Base-by-base conservation (phyloP, 352 stramenopile genomes). In the Globisporangium camurandrum region DNA sequence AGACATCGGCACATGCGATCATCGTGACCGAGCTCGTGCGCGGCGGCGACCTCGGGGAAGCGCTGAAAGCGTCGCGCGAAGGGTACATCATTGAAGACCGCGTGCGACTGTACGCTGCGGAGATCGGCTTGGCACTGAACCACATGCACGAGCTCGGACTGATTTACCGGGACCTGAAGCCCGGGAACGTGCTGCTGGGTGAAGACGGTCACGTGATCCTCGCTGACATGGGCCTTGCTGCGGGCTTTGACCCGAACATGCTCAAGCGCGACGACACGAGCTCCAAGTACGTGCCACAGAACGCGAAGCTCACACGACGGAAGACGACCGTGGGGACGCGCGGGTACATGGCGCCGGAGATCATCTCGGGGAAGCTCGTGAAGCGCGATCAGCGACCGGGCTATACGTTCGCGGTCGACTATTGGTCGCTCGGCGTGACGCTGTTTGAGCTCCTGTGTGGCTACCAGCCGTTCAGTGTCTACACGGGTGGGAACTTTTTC, bases 281-380 rank as follows among this genome's bases (percentile, higher is more conserved):
- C 16, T 69, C 54, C 46, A 69, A 71, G 46, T 84, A 84, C 57
- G 57, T 70, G 6, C 73, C 75, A 14, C 38, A 67, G 23, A 68
- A 84, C 31, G 61, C 78, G 2, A 84, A 83, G 36, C 57, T 84
- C 23, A 86, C 68, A n/a, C 67, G 75, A 19, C 59, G 76, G 23
- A 91, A 88, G 66, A 90, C 75, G 11, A 88, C 76, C 3, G 88
- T 96, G 22, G 87, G 87, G 4, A 95, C 85, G 10, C 71, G 86
- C 52, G 87, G 85, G 2, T 95, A 96, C 64, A 94, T 96, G 85
- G 84, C 84, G n/a, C 85, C 84, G 3, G 87, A 96, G 56, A 92
- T 96, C 57, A 89, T 95, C 26, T 87, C 77, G 0, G 80, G 86
- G 26, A 88, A 95, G 51, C 62, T 86, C n/a, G 67, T 91, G 34